Evolutionary conservation across 805 yeast species (phyloP).

Genomic region (Candida maltosa): DNA sequence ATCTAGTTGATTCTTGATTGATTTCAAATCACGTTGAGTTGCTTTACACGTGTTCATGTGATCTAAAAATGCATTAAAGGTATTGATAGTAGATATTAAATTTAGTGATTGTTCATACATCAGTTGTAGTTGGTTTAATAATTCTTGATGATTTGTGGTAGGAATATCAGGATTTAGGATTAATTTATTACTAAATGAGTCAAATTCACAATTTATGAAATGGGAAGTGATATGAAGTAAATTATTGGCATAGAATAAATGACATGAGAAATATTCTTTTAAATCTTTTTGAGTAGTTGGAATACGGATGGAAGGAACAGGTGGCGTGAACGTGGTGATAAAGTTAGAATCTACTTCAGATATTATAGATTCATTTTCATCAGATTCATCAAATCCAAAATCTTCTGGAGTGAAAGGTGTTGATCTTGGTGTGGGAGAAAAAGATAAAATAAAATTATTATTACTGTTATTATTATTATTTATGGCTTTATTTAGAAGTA

Average conservation of each 20-base stretch:
- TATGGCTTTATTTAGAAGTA: neutral
- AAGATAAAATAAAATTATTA: neutral
- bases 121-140: slow-evolving; percentile 3
- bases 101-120: slow-evolving; percentile 4
- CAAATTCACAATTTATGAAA: slow-evolving; percentile 8
- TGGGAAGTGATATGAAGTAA: slow-evolving; percentile 6
- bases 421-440: slow-evolving; percentile 4
- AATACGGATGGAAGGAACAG: neutral
- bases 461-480: neutral
- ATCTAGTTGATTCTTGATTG: slow-evolving; percentile 5
- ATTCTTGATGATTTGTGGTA: neutral
- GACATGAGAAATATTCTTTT: slow-evolving; percentile 7
- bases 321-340: neutral
- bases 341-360: slow-evolving; percentile 4
- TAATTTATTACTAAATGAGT: slow-evolving; percentile 1
- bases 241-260: slow-evolving; percentile 10
- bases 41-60: slow-evolving; percentile 4
- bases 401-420: slow-evolving; percentile 4
- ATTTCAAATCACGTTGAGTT: slow-evolving; percentile 4
- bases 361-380: slow-evolving; percentile 4
- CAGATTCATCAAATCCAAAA: slow-evolving; percentile 1
- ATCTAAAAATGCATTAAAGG: slow-evolving; percentile 6
- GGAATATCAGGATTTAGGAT: slow-evolving; percentile 8
- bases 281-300: neutral
- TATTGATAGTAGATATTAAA: slow-evolving; percentile 4